phyloP scores from a whole-genome alignment of 805 yeast genomes.

The Saccharomycopsis sp. region DNA sequence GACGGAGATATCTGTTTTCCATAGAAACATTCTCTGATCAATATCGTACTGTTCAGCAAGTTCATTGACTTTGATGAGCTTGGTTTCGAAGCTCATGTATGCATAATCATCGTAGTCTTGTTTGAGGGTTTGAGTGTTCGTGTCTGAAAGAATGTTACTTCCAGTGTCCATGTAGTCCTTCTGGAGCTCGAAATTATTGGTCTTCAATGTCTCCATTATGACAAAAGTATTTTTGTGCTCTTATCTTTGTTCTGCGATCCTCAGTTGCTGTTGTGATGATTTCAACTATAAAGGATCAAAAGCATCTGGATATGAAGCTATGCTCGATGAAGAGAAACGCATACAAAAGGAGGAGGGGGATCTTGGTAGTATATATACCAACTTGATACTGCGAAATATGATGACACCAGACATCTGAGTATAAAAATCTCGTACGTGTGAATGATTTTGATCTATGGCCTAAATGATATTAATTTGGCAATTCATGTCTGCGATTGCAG shows the following conservation, averaged over 20 bases:
- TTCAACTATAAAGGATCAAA: no score
- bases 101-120: background rate
- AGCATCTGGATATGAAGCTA: no score
- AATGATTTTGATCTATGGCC: no score
- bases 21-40: constrained; percentile 45
- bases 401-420: no score
- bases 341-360: no score
- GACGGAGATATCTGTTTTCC: constrained; percentile 57
- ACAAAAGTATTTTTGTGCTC: background rate
- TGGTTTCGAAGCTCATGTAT: constrained; percentile 8
- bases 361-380: no score
- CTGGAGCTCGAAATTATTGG: background rate
- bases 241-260: background rate
- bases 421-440: no score
- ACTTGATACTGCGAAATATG: no score
- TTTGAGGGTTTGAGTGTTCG: background rate
- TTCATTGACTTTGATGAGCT: constrained; percentile 22
- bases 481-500: no score
- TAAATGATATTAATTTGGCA: no score
- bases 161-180: background rate
- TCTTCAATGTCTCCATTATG: background rate
- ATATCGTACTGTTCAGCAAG: constrained; percentile 39
- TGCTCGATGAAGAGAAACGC: no score
- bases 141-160: background rate
- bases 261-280: background rate